phyloP scores from a whole-genome alignment of 345 rosid genomes.

The Moringa oleifera region DNA sequence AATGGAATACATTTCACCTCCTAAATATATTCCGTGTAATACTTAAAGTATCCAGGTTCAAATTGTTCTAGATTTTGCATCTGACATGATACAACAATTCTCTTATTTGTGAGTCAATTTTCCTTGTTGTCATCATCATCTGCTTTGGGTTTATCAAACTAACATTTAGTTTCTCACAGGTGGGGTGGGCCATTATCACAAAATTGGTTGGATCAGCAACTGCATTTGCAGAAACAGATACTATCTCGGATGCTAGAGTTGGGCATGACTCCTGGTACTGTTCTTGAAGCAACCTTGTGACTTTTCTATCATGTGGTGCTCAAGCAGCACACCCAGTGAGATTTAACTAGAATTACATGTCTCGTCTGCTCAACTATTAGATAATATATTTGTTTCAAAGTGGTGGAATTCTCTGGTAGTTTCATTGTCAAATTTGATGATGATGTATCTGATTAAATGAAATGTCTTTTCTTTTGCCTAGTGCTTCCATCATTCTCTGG shows the following conservation, averaged over 20 bases:
- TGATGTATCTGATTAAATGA: slow-evolving; percentile 5
- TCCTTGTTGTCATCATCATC: neutral
- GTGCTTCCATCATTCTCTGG: slow-evolving; percentile 98
- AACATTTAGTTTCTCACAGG: slow-evolving; percentile 32
- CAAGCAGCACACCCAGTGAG: neutral
- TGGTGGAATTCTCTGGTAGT: neutral
- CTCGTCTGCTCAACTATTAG: neutral
- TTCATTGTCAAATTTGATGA: neutral
- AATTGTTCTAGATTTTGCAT: neutral
- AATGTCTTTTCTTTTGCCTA: slow-evolving; percentile 26
- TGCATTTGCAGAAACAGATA: slow-evolving; percentile 74
- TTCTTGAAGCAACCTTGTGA: neutral
- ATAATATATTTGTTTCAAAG: slow-evolving; percentile 3
- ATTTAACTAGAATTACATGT: neutral
- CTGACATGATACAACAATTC: no score
- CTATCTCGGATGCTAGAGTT: slow-evolving; percentile 76
- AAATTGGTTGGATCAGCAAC: slow-evolving; percentile 81
- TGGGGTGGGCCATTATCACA: slow-evolving; percentile 94
- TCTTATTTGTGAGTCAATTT: no score
- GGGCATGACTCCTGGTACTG: slow-evolving; percentile 94
- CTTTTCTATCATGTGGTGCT: neutral
- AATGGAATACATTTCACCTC: no score
- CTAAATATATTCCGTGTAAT: no score
- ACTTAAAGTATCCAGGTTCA: neutral
- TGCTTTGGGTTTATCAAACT: slow-evolving; percentile 1